Evolutionary conservation across 768 basidiomycete genomes (phyloP).

Genomic region (Artomyces pyxidatus): DNA sequence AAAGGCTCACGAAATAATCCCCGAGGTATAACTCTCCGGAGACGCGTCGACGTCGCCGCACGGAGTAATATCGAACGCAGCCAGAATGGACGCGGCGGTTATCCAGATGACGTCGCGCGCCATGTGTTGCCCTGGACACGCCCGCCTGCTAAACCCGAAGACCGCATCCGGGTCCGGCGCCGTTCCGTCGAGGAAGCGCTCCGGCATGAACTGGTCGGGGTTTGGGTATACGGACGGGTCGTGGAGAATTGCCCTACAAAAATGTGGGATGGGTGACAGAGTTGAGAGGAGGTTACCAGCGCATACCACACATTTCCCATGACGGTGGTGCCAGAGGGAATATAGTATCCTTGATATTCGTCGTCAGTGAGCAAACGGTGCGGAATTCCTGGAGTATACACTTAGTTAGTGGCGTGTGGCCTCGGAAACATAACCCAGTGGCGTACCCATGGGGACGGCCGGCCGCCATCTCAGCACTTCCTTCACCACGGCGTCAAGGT

Average conservation of each 20-base stretch:
- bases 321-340: neutral
- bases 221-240: neutral
- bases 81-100: neutral
- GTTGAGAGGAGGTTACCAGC: neutral
- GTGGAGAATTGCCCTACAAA: neutral
- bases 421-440: neutral
- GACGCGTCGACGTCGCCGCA: neutral
- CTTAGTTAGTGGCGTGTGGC: neutral
- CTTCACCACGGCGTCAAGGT: slow-evolving; percentile 8
- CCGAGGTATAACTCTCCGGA: neutral
- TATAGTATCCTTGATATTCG: neutral
- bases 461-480: slow-evolving; percentile 10
- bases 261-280: neutral
- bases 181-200: slow-evolving; percentile 1
- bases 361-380: neutral
- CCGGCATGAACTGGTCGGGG: neutral
- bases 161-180: neutral
- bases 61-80: neutral
- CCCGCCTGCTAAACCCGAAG: neutral
- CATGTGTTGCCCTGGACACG: neutral
- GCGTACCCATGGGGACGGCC: neutral
- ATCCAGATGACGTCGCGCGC: neutral
- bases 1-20: neutral
- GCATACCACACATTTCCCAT: neutral
- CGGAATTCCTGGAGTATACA: neutral